Percentiles rank a stretch among this genome's conserved stretches.
These are phyloP conservation scores for Plectosphaerella cucumerina DNA, from an alignment of 2,329 filamentous ascomycete species.

Conservation along the genomic window DNA sequence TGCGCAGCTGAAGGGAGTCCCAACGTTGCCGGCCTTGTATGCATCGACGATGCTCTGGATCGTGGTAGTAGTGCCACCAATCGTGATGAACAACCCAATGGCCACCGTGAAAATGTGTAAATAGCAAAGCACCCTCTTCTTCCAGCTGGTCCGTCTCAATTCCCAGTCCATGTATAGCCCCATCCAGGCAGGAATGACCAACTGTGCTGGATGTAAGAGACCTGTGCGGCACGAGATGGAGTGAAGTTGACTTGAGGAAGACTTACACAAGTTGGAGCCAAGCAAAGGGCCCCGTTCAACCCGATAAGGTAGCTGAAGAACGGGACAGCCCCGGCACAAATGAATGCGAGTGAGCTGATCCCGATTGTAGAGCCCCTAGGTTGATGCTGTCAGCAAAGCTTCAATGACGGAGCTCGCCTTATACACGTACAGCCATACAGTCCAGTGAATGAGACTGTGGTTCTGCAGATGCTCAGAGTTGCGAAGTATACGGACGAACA, in stretches of 20 bases:
- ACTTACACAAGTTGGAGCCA: conserved; percentile 23
- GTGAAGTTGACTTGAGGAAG: too few species aligned
- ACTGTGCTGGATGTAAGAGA: too few species aligned
- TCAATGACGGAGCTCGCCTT: too few species aligned
- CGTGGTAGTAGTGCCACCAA: conserved; percentile 39
- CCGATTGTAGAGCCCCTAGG: conserved; percentile 23
- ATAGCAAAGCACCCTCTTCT: conserved; percentile 22
- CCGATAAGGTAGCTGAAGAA: conserved; percentile 28
- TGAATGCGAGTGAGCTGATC: conserved; percentile 22
- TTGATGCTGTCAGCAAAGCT: too few species aligned
- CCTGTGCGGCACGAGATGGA: too few species aligned
- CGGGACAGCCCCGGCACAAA: conserved; percentile 26
- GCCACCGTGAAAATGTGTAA: conserved; percentile 29
- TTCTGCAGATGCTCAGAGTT: conserved; percentile 29
- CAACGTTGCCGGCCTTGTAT: conserved; percentile 41
- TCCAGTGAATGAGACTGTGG: conserved; percentile 29
- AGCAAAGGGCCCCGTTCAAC: conserved; percentile 19
- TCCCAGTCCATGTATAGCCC: conserved; percentile 28
- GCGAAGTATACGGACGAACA: conserved; percentile 33
- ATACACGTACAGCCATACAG: conserved; percentile 30
- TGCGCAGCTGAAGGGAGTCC: conserved; percentile 41
- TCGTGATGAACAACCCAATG: conserved; percentile 30
- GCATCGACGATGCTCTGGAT: conserved; percentile 47
- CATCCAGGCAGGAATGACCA: too few species aligned
- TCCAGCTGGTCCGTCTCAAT: conserved; percentile 21